phyloP scores from a whole-genome alignment of 1,284 basidiomycete species.

The Ustilago lituana region DNA sequence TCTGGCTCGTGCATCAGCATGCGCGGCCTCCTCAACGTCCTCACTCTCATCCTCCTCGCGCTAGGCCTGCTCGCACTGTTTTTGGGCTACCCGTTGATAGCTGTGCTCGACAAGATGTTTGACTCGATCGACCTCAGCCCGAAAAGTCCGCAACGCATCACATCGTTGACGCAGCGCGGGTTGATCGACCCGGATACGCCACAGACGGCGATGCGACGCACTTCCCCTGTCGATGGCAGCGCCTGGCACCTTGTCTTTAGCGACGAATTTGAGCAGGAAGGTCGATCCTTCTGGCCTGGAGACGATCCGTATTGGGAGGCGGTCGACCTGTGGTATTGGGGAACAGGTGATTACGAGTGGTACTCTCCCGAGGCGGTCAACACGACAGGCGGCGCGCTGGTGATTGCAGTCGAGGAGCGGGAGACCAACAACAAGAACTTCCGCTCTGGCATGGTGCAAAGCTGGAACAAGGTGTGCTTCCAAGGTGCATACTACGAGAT shows the following conservation, averaged over 20 bases:
- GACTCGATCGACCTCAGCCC: constrained; percentile 36
- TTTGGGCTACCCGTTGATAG: constrained; percentile 63
- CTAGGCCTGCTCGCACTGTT: constrained; percentile 58
- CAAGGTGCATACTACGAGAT: constrained; percentile 66
- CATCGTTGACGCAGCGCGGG: constrained; percentile 30
- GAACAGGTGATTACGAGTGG: constrained; percentile 67
- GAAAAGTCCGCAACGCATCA: constrained; percentile 21
- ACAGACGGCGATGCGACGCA: constrained; percentile 20
- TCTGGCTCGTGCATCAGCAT: constrained; percentile 31
- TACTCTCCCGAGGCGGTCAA: constrained; percentile 66
- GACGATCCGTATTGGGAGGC: constrained; percentile 69
- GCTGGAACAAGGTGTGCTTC: constrained; percentile 67
- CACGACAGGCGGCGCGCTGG: constrained; percentile 52
- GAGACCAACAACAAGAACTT: constrained; percentile 63
- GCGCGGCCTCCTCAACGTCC: constrained; percentile 60
- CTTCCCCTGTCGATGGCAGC: constrained; percentile 21
- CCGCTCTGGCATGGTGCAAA: constrained; percentile 65
- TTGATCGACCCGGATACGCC: constrained; percentile 61
- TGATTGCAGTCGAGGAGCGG: constrained; percentile 55
- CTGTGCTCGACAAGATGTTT: constrained; percentile 46
- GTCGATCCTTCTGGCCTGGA: constrained; percentile 71
- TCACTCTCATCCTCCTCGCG: constrained; percentile 56
- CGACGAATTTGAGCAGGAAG: constrained; percentile 81
- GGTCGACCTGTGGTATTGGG: constrained; percentile 71
- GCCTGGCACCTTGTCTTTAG: constrained; percentile 72